Base-by-base conservation (phyloP, 2,329 filamentous ascomycete species). In the Neopestalotiopsis rosae region DNA sequence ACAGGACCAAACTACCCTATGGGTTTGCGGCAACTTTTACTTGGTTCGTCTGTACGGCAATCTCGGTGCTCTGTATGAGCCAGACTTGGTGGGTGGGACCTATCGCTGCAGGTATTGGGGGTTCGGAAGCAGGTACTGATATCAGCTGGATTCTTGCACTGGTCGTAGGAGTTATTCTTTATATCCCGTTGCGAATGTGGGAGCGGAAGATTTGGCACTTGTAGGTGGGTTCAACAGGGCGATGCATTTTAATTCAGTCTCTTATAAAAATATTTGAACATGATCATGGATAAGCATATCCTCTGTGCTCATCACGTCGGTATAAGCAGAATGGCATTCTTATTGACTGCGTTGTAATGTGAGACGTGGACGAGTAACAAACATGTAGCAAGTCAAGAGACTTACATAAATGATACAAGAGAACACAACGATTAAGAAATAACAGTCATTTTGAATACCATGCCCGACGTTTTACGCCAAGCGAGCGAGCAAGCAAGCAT, bases 61-160 rank as follows among this genome's bases (percentile, higher is more conserved):
- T 61, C 5, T 61, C 58, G 13, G 28, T 61, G 9, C 20, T 61
- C 28, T 61, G 58, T 34, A 61, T 61, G 58, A 61, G 58, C 28
- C 58, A 61, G n/a, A 61, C 58, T 20, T 61, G 58, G 58, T 61
- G 58, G 58, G 28, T 61, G 13, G 58, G 58, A 14, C 58, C 58
- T 61, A 61, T 61, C 13, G 58, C 58, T 5, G 58, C 58, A 24
- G 58, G 17, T 28, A 61, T 61, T 34, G n/a, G n/a, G 0, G 58
- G 58, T 9, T 61, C 58, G 7, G n/a, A 24, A 28, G 17, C 17
- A 7, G 58, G 58, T 17, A 61, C 58, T 17, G 58, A 61, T 32
- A 61, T 61, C 17, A 61, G 58, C 58, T 61, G 58, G 58, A 61
- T 61, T 32, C 28, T 61, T 17, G 6, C 58, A 9, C 14, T 61